Percentiles rank a stretch among this genome's conserved stretches.
Evolutionary conservation across 2,329 filamentous ascomycete genomes (phyloP).

Genomic region (Fusarium sp.): DNA sequence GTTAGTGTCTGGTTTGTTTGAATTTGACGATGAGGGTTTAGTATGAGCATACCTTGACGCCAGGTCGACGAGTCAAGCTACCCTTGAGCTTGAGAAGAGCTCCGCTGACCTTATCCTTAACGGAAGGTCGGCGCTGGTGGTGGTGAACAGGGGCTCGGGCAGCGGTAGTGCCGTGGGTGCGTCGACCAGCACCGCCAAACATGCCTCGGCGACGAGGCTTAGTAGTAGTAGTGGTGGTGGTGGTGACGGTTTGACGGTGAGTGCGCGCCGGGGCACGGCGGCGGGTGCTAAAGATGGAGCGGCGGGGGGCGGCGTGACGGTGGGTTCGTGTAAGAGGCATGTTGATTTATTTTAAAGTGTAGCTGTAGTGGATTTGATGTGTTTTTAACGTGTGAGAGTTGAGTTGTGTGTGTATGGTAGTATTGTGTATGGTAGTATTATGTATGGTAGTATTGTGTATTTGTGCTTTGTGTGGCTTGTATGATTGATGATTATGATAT

Average conservation of each 20-base stretch:
- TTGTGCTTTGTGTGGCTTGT: constrained; percentile 19
- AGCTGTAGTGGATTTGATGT: not conserved
- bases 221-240: constrained; percentile 59
- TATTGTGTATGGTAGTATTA: not conserved
- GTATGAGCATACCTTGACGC: constrained; percentile 73
- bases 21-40: not conserved
- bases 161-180: constrained; percentile 55
- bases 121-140: constrained; percentile 75
- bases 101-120: constrained; percentile 85
- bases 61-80: constrained; percentile 76
- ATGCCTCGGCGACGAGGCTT: constrained; percentile 60
- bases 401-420: not conserved
- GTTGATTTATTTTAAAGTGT: constrained; percentile 12
- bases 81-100: constrained; percentile 82
- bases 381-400: no score
- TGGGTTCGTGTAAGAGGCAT: constrained; percentile 54
- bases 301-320: constrained; percentile 47
- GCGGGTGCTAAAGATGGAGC: constrained; percentile 48
- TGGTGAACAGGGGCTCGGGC: constrained; percentile 61
- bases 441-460: constrained; percentile 17
- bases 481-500: constrained; percentile 12
- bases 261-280: constrained; percentile 47
- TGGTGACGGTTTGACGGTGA: constrained; percentile 51
- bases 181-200: constrained; percentile 57
- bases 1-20: constrained; percentile 18